phyloP scores from a whole-genome alignment of 768 basidiomycete species.

The Leccinum variicolor region DNA sequence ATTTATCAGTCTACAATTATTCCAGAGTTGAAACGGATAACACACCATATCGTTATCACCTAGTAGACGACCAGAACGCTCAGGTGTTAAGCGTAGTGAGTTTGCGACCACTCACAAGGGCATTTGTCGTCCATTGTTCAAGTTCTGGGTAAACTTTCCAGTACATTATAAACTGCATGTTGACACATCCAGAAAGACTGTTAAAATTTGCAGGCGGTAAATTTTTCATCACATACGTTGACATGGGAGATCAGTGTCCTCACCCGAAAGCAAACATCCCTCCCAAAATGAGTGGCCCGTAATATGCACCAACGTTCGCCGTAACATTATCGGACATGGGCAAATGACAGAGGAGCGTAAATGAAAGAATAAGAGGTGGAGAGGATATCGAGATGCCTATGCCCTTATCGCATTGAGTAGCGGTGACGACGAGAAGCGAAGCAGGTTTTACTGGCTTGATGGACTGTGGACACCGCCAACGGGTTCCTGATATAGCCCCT shows the following conservation, averaged over 20 bases:
- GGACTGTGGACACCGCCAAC: neutral
- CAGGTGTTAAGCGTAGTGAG: neutral
- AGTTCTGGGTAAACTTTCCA: conserved; percentile 10
- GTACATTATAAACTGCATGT: conserved; percentile 23
- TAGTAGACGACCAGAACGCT: neutral
- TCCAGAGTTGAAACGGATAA: neutral
- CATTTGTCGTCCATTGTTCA: conserved; percentile 16
- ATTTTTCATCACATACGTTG: neutral
- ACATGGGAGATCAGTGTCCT: neutral
- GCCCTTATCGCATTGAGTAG: neutral
- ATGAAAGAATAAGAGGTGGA: neutral
- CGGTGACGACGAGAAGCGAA: neutral
- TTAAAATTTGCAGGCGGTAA: neutral
- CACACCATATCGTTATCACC: conserved; percentile 21
- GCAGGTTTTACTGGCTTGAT: neutral
- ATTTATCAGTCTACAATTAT: neutral
- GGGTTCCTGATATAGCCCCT: neutral
- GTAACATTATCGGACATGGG: neutral
- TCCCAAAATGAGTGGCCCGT: conserved; percentile 22
- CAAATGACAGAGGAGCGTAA: neutral
- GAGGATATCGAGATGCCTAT: neutral
- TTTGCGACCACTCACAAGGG: conserved; percentile 10
- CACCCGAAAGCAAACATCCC: conserved; percentile 22
- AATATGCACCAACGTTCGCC: conserved; percentile 3
- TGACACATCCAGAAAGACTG: conserved; percentile 26